phyloP scores from a whole-genome alignment of 352 stramenopile genomes.

The Hyaloperonospora arabidopsidis region DNA sequence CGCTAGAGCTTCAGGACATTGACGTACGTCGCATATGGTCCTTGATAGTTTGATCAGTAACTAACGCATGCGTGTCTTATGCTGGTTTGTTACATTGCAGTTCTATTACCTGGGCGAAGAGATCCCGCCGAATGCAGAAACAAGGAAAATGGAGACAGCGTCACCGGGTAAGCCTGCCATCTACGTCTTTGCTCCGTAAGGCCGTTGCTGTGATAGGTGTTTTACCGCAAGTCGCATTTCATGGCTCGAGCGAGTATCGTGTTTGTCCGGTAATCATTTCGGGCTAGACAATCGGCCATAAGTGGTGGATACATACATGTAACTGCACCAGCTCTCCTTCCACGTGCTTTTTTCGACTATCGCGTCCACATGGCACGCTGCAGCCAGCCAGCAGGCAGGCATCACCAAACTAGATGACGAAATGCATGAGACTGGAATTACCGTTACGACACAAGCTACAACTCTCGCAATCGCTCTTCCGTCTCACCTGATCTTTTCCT shows the following conservation, averaged over 20 bases:
- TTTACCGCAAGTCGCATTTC: slow-evolving; percentile 18
- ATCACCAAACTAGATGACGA: slow-evolving; percentile 12
- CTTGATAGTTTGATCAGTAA: not conserved
- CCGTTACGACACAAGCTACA: slow-evolving; percentile 31
- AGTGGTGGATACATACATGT: slow-evolving; percentile 19
- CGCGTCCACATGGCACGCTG: not conserved
- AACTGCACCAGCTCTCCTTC: slow-evolving; percentile 7
- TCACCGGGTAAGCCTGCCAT: slow-evolving; percentile 80
- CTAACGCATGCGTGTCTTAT: slow-evolving; percentile 5
- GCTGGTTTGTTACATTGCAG: slow-evolving; percentile 16
- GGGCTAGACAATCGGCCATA: slow-evolving; percentile 15
- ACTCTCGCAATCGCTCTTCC: slow-evolving; percentile 23
- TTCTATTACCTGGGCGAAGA: slow-evolving; percentile 76
- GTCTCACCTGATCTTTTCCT: slow-evolving; percentile 30
- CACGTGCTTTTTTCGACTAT: not conserved
- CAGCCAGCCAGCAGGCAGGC: not conserved
- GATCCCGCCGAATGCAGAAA: slow-evolving; percentile 59
- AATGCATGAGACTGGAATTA: slow-evolving; percentile 32
- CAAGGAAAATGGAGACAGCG: slow-evolving; percentile 79
- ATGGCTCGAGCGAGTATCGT: slow-evolving; percentile 6
- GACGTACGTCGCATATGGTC: slow-evolving; percentile 25
- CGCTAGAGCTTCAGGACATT: slow-evolving; percentile 86
- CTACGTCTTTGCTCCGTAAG: slow-evolving; percentile 56
- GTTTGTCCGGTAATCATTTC: slow-evolving; percentile 5
- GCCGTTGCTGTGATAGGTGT: slow-evolving; percentile 7